A percentile compares a stretch with the other conserved stretches of the same genome.
Evolutionary conservation across 805 yeast genomes (phyloP).

Genomic region (Danielozyma ontarioensis): DNA sequence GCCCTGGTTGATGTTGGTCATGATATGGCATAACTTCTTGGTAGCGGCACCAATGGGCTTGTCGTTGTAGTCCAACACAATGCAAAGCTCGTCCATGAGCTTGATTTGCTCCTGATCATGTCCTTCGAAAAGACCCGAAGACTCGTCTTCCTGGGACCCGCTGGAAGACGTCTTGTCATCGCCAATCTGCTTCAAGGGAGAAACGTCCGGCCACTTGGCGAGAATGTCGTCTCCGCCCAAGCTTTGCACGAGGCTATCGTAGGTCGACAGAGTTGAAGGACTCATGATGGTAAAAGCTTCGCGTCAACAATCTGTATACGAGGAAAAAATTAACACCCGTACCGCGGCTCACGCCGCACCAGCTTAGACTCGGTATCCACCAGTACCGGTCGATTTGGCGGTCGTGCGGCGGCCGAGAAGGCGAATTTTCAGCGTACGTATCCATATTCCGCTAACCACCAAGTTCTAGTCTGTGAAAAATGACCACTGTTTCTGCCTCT

Average conservation of each 20-base stretch:
- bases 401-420: too few relatives aligned
- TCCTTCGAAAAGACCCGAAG: conserved; percentile 55
- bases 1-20: conserved; percentile 83
- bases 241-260: conserved; percentile 50
- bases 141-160: conserved; percentile 21
- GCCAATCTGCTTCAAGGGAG: conserved; percentile 50
- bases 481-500: too few relatives aligned
- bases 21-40: conserved; percentile 82
- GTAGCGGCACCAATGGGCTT: conserved; percentile 89
- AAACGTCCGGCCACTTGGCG: conserved; percentile 58
- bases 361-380: too few relatives aligned
- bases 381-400: too few relatives aligned
- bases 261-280: conserved; percentile 16
- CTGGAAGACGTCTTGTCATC: conserved; percentile 9
- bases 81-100: conserved; percentile 94
- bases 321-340: too few relatives aligned
- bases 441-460: too few relatives aligned
- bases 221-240: conserved; percentile 48
- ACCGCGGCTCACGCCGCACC: too few relatives aligned
- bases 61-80: conserved; percentile 86
- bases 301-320: too few relatives aligned
- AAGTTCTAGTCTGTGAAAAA: too few relatives aligned
- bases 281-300: background rate
- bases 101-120: conserved; percentile 92
- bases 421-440: too few relatives aligned